Percentiles rank a stretch among this genome's conserved stretches.
Conservation (phyloP, 2,329 filamentous ascomycete genomes). For the Cercospora sp. region DNA sequence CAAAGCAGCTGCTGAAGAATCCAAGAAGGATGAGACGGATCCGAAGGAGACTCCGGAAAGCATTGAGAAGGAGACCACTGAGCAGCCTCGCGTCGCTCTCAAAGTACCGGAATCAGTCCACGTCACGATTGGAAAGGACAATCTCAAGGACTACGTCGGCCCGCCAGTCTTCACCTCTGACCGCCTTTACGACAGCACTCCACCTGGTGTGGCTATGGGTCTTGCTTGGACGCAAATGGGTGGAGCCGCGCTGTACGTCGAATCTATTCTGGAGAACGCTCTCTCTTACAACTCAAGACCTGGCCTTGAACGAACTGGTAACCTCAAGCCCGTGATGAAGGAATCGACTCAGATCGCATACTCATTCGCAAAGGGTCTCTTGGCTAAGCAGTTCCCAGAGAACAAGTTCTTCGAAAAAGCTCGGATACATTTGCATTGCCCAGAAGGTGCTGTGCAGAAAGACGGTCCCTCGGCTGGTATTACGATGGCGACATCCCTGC, state of each 20-base stretch:
- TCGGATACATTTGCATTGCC: constrained; percentile 91
- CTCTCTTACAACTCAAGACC: constrained; percentile 73
- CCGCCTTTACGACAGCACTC: constrained; percentile 88
- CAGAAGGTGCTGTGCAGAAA: constrained; percentile 93
- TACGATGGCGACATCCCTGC: constrained; percentile 93
- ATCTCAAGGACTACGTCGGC: constrained; percentile 94
- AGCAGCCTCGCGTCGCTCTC: constrained; percentile 70
- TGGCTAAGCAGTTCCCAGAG: constrained; percentile 80
- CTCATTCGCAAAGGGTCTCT: constrained; percentile 86
- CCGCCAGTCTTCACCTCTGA: constrained; percentile 95
- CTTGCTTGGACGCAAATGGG: constrained; percentile 98
- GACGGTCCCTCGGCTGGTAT: constrained; percentile 81
- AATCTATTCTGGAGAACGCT: constrained; percentile 87
- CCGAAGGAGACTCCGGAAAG: constrained; percentile 61
- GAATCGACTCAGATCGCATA: constrained; percentile 95
- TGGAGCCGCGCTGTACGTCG: constrained; percentile 92
- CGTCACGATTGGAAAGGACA: constrained; percentile 81
- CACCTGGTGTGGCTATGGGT: constrained; percentile 94
- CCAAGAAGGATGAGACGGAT: constrained; percentile 64
- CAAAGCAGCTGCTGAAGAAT: constrained; percentile 72
- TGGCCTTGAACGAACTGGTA: constrained; percentile 86
- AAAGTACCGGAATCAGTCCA: constrained; percentile 85
- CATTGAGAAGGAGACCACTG: constrained; percentile 61
- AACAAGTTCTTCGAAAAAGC: constrained; percentile 97
- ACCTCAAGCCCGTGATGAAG: constrained; percentile 96